Conservation (phyloP, 2,329 filamentous ascomycete genomes). For the Verticillium zaregamsianum region DNA sequence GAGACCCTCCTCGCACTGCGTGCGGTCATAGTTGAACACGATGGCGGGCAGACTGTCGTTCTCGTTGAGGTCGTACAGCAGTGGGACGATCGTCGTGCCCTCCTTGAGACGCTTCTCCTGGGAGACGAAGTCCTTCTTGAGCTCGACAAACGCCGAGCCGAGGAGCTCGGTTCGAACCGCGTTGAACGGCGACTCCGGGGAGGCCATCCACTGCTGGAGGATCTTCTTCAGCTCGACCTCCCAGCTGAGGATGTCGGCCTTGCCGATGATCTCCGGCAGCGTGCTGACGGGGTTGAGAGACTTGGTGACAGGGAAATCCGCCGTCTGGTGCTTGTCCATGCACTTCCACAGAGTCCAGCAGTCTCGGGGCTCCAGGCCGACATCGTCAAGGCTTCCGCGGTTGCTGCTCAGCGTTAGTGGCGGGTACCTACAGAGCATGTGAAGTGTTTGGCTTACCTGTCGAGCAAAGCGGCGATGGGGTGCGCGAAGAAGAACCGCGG, state of each 20-base stretch:
- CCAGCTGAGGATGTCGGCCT: conserved; percentile 64
- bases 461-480: conserved; percentile 59
- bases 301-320: conserved; percentile 39
- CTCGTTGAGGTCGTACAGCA: conserved; percentile 56
- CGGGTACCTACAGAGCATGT: neutral
- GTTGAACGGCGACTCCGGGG: conserved; percentile 38
- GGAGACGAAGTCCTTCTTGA: neutral
- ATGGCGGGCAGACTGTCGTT: conserved; percentile 68
- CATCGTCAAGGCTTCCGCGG: conserved; percentile 61
- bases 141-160: neutral
- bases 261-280: conserved; percentile 53
- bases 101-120: conserved; percentile 7
- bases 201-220: conserved; percentile 57
- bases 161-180: conserved; percentile 41
- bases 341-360: conserved; percentile 62
- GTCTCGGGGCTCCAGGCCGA: conserved; percentile 67
- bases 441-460: conserved; percentile 34
- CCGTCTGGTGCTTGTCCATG: conserved; percentile 55
- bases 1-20: conserved; percentile 58
- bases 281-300: conserved; percentile 44
- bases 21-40: conserved; percentile 72
- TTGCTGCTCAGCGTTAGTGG: conserved; percentile 25
- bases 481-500: conserved; percentile 58
- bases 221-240: conserved; percentile 32
- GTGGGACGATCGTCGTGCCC: conserved; percentile 32